These are phyloP conservation scores for Populus davidiana DNA, from an alignment of 345 rosid species.

Conservation along the genomic window DNA sequence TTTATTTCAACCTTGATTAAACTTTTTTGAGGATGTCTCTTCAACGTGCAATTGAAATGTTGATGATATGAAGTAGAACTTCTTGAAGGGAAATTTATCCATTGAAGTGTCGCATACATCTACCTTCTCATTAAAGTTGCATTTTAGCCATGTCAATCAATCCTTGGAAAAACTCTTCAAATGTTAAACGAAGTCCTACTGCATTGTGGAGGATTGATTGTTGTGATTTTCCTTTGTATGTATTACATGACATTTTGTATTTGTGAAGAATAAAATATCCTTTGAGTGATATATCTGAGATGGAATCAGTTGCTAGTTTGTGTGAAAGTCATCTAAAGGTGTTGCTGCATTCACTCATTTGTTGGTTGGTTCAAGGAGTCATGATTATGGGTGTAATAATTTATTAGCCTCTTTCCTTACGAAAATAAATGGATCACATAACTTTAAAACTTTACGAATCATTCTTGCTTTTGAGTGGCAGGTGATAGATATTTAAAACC, in stretches of 20 bases:
- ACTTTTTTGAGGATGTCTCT: not conserved
- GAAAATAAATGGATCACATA: not conserved
- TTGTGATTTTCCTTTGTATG: not conserved
- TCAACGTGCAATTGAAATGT: not conserved
- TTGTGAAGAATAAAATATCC: not conserved
- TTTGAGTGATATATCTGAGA: not conserved
- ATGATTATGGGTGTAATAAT: not conserved
- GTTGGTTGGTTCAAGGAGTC: not conserved
- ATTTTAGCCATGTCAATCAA: not conserved
- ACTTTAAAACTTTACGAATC: not conserved
- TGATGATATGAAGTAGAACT: not conserved
- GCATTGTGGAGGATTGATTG: too few relatives aligned
- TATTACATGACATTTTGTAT: not conserved
- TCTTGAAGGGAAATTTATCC: not conserved
- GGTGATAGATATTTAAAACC: conserved; percentile 96
- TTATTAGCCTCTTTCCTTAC: not conserved
- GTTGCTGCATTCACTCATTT: not conserved
- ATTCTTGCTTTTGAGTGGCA: conserved; percentile 30
- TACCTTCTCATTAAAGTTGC: not conserved
- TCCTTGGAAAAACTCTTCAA: not conserved
- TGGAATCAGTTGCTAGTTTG: not conserved
- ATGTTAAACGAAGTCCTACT: not conserved
- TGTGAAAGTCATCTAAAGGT: not conserved
- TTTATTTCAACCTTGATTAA: not conserved
- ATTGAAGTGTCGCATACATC: not conserved